A percentile compares a stretch with the other conserved stretches of the same genome.
Evolutionary conservation across 192 early-diverging fungal genomes (phyloP).

Genomic region (Lobulomyces angularis): DNA sequence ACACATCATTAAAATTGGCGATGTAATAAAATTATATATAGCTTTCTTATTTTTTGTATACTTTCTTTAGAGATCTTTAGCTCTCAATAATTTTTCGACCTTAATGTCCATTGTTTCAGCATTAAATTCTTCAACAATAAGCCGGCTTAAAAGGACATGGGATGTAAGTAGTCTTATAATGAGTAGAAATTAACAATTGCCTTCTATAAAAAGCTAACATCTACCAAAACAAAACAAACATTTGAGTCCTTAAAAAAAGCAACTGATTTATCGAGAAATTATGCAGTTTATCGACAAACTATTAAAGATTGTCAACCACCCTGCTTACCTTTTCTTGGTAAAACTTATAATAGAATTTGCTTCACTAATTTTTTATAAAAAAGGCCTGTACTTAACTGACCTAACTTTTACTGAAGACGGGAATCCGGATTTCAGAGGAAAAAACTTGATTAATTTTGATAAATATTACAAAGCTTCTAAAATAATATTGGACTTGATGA

Average conservation of each 20-base stretch:
- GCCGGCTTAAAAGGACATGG: constrained; percentile 35
- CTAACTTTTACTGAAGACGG: constrained; percentile 40
- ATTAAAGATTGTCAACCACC: constrained; percentile 16
- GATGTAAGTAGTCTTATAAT: constrained; percentile 11
- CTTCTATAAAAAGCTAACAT: constrained; percentile 13
- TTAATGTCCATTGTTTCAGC: constrained; percentile 31
- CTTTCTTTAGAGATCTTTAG: constrained; percentile 14
- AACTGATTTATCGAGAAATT: constrained; percentile 26
- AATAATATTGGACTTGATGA: constrained; percentile 59
- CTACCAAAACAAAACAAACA: constrained; percentile 11
- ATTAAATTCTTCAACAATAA: constrained; percentile 33
- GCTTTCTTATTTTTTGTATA: constrained; percentile 1
- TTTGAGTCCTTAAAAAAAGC: constrained; percentile 20
- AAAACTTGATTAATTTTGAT: constrained; percentile 66
- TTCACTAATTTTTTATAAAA: neutral
- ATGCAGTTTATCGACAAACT: constrained; percentile 21
- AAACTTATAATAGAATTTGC: neutral
- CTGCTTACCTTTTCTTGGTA: constrained; percentile 36
- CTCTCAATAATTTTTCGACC: constrained; percentile 30
- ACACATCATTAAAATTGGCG: constrained; percentile 65
- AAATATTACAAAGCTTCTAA: constrained; percentile 51
- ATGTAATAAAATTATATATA: constrained; percentile 6
- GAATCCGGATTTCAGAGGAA: constrained; percentile 29
- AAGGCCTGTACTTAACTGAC: constrained; percentile 32
- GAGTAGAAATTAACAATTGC: neutral